Evolutionary conservation across 441 rosid genomes (phyloP).

Genomic region (Capsella rubella): DNA sequence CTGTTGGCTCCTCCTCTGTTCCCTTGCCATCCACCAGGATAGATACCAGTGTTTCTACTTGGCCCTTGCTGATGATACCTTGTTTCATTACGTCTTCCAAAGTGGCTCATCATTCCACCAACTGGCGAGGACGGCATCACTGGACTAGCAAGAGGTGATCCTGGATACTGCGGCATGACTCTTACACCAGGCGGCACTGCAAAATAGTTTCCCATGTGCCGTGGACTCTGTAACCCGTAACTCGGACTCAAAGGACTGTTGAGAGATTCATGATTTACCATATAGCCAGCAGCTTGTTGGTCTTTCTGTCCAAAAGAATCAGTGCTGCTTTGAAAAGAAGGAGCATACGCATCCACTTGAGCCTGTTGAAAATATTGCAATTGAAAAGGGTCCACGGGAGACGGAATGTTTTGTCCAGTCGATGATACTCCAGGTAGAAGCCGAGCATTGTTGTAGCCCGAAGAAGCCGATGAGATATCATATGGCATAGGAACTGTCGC

Average conservation of each 20-base stretch:
- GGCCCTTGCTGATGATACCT: constrained; percentile 61
- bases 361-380: constrained; percentile 64
- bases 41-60: constrained; percentile 57
- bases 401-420: constrained; percentile 54
- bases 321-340: constrained; percentile 54
- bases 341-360: constrained; percentile 54
- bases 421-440: constrained; percentile 55
- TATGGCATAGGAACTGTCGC: constrained; percentile 56
- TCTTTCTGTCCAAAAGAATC: constrained; percentile 58
- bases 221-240: constrained; percentile 56
- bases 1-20: constrained; percentile 60
- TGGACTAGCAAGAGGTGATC: constrained; percentile 69
- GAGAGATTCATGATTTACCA: constrained; percentile 57
- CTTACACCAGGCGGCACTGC: constrained; percentile 60
- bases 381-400: constrained; percentile 62
- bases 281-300: constrained; percentile 47
- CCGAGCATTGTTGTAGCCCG: constrained; percentile 56
- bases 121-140: constrained; percentile 68
- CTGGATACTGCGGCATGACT: constrained; percentile 60
- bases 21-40: constrained; percentile 76
- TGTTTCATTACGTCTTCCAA: constrained; percentile 58
- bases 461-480: constrained; percentile 55
- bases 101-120: constrained; percentile 58
- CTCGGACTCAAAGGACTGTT: constrained; percentile 55
- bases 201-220: constrained; percentile 61